Evolutionary conservation across 2,329 filamentous ascomycete species (phyloP).

Genomic region (Neonectria neomacrospora): DNA sequence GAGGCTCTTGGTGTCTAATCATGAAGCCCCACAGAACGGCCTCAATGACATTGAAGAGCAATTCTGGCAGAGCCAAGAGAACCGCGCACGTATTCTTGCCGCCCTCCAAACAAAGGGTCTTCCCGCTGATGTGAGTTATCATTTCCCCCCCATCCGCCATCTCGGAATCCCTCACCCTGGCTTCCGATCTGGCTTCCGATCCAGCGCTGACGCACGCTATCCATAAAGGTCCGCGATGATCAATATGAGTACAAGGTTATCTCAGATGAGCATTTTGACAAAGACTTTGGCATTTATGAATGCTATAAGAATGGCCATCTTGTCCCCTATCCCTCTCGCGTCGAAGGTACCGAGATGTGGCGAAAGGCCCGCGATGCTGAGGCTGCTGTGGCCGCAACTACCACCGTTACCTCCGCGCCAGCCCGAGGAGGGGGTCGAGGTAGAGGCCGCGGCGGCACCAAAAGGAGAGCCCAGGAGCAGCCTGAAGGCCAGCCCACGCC

Average conservation of each 20-base stretch:
- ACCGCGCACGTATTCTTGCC: constrained; percentile 58
- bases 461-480: constrained; percentile 63
- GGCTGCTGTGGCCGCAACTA: constrained; percentile 48
- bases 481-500: constrained; percentile 60
- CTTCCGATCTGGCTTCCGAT: constrained; percentile 26
- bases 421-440: constrained; percentile 46
- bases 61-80: constrained; percentile 59
- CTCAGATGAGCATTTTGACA: constrained; percentile 55
- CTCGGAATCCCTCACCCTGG: constrained; percentile 29
- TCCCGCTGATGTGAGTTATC: constrained; percentile 61
- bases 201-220: constrained; percentile 35
- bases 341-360: constrained; percentile 57
- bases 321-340: constrained; percentile 58
- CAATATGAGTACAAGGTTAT: constrained; percentile 59
- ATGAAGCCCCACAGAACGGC: constrained; percentile 48
- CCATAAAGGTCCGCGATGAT: constrained; percentile 53
- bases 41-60: constrained; percentile 53
- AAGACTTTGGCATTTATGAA: constrained; percentile 57
- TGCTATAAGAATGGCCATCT: constrained; percentile 54
- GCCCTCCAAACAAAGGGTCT: constrained; percentile 56
- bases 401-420: constrained; percentile 40
- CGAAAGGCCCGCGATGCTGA: constrained; percentile 51
- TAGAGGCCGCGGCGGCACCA: constrained; percentile 51
- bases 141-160: constrained; percentile 31
- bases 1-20: constrained; percentile 36